Evolutionary conservation across 257 asterid genomes (phyloP).

Genomic region (Anisodus tanguticus): DNA sequence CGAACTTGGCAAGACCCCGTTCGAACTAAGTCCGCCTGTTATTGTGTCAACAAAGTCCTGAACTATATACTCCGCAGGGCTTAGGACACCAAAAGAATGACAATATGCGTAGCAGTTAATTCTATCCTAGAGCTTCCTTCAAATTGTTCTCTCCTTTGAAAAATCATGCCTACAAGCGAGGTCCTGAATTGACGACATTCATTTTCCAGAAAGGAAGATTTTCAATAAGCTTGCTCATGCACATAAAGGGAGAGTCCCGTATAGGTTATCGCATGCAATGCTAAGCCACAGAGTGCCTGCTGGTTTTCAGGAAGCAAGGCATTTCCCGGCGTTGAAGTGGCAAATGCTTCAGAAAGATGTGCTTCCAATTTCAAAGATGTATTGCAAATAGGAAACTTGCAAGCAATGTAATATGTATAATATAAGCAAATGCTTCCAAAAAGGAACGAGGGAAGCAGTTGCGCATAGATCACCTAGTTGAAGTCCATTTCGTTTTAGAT

Average conservation of each 20-base stretch:
- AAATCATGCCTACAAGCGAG: not conserved
- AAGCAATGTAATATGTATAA: slow-evolving; percentile 1
- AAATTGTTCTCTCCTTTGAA: not conserved
- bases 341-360: slow-evolving; percentile 21
- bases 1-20: slow-evolving; percentile 42
- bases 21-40: slow-evolving; percentile 50
- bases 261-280: slow-evolving; percentile 10
- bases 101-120: not conserved
- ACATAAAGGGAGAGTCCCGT: not conserved
- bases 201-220: not conserved
- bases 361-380: slow-evolving; percentile 18
- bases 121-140: slow-evolving; percentile 22
- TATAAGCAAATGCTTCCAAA: slow-evolving; percentile 26
- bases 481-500: not conserved
- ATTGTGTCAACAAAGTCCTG: slow-evolving; percentile 56
- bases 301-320: slow-evolving; percentile 7
- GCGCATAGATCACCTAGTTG: not conserved
- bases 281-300: slow-evolving; percentile 24
- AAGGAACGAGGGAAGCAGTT: slow-evolving; percentile 2
- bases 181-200: not conserved
- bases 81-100: not conserved
- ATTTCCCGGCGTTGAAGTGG: slow-evolving; percentile 24
- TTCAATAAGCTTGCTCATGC: not conserved
- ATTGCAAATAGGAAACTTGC: slow-evolving; percentile 12
- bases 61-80: slow-evolving; percentile 12